Conservation (phyloP, 83 land plant species). For the Picea abies region DNA sequence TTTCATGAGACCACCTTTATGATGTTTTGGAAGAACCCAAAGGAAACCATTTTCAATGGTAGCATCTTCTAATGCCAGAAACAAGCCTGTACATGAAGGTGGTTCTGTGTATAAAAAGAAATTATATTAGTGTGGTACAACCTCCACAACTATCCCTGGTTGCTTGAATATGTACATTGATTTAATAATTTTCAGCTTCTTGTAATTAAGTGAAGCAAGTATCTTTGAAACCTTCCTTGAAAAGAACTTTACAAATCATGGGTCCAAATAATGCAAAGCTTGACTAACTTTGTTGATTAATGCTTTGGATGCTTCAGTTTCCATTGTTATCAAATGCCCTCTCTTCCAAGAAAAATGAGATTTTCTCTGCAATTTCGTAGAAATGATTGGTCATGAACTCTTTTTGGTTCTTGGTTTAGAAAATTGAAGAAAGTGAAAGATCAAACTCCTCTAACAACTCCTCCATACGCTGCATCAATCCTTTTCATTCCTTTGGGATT, state of each 20-base stretch:
- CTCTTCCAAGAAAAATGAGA: conserved; percentile 94
- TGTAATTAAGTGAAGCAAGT: no score
- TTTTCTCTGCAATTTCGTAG: conserved; percentile 86
- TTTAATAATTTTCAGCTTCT: no score
- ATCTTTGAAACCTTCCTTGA: no score
- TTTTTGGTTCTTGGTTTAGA: conserved; percentile 85
- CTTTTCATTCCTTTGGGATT: conserved; percentile 46
- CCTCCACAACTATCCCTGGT: conserved; percentile 99
- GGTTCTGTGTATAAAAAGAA: conserved; percentile 90
- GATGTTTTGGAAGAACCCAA: conserved; percentile 96
- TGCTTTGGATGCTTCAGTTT: no score
- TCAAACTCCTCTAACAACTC: conserved; percentile 70
- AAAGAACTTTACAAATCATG: no score
- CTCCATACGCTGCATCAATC: conserved; percentile 60
- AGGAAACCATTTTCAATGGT: conserved; percentile 85
- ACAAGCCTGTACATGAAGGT: conserved; percentile 80
- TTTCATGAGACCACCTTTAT: conserved; percentile 85
- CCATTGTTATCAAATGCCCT: no score
- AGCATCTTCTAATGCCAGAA: conserved; percentile 97
- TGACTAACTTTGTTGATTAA: no score
- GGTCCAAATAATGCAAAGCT: no score
- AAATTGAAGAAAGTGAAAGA: conserved; percentile 56
- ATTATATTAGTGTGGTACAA: conserved; percentile 98
- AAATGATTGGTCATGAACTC: conserved; percentile 68
- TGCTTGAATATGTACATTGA: conserved; percentile 43